A percentile compares a stretch with the other conserved stretches of the same genome.
Evolutionary conservation across 257 asterid genomes (phyloP).

Genomic region (Solanum sejunctum): DNA sequence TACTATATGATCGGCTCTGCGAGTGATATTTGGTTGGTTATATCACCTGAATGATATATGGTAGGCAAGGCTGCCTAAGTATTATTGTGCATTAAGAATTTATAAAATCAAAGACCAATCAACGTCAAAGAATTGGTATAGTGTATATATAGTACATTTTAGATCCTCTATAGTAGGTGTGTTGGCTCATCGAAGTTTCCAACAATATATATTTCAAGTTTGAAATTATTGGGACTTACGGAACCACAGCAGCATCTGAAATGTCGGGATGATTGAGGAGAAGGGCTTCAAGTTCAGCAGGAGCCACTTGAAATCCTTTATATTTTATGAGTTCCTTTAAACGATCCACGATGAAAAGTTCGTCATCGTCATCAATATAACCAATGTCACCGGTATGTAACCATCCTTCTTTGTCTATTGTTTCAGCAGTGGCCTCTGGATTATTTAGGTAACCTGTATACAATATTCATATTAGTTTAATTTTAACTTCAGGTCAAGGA

Average conservation of each 20-base stretch:
- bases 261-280: constrained; percentile 54
- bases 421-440: constrained; percentile 41
- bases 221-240: constrained; percentile 27
- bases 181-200: too few relatives aligned
- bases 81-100: too few relatives aligned
- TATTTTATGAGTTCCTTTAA: constrained; percentile 72
- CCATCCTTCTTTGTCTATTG: constrained; percentile 89
- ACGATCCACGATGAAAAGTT: constrained; percentile 84
- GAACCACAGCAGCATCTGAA: constrained; percentile 74
- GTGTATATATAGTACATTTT: too few relatives aligned
- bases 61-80: too few relatives aligned
- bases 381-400: constrained; percentile 88
- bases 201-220: neutral
- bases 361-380: constrained; percentile 65
- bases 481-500: too few relatives aligned
- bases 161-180: too few relatives aligned
- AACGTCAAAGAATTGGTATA: too few relatives aligned
- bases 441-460: constrained; percentile 65
- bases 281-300: constrained; percentile 86
- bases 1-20: too few relatives aligned
- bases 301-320: constrained; percentile 92
- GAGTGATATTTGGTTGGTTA: too few relatives aligned
- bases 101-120: too few relatives aligned
- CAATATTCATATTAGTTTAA: neutral
- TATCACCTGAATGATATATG: too few relatives aligned